Conservation (phyloP, 257 asterid genomes). For the Eustoma russellianum region DNA sequence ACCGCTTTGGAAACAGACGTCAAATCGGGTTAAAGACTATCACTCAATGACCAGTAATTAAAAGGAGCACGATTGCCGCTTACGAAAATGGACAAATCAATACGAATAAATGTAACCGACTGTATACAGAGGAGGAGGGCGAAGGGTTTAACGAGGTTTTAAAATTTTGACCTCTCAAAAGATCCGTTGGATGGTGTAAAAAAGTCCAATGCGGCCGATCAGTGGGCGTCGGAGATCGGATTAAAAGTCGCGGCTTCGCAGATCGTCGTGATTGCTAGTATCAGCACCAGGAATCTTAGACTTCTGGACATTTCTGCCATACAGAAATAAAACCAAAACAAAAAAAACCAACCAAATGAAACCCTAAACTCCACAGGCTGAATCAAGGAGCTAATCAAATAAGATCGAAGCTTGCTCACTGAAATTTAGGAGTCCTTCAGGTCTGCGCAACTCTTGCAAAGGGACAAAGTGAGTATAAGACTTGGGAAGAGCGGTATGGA, state of each 20-base stretch:
- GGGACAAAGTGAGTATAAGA: not conserved
- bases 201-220: constrained; percentile 81
- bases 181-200: constrained; percentile 52
- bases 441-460: constrained; percentile 15
- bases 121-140: not conserved
- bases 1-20: not conserved
- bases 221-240: constrained; percentile 73
- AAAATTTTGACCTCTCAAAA: constrained; percentile 41
- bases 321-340: not conserved
- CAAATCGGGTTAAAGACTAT: not conserved
- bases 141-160: constrained; percentile 37
- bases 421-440: constrained; percentile 2
- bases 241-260: constrained; percentile 55
- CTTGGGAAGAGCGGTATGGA: not conserved
- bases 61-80: no score
- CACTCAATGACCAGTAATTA: no score
- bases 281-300: constrained; percentile 39
- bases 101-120: not conserved
- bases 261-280: constrained; percentile 31
- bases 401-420: not conserved
- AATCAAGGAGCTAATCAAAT: no score
- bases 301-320: constrained; percentile 47
- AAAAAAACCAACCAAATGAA: no score
- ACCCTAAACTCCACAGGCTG: no score
- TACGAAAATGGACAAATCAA: not conserved